Conservation (phyloP, 192 early-diverging fungal genomes). For the Entomortierella beljakovae region DNA sequence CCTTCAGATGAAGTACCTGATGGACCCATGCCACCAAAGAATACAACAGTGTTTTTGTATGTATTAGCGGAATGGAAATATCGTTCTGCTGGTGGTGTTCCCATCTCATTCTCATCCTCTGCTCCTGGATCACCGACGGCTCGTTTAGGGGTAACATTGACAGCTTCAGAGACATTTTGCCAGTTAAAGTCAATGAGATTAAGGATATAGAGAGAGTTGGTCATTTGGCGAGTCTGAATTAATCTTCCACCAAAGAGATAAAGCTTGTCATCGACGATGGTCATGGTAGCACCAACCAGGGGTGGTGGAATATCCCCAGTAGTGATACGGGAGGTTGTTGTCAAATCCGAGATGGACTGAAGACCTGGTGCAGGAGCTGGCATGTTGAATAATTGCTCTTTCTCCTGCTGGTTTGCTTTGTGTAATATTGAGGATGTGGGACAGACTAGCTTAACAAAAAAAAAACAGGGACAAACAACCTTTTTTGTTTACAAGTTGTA, state of each 20-base stretch:
- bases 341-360: slow-evolving; percentile 68
- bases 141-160: slow-evolving; percentile 28
- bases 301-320: slow-evolving; percentile 80
- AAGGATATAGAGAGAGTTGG: slow-evolving; percentile 76
- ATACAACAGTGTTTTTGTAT: slow-evolving; percentile 68
- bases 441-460: too few species aligned
- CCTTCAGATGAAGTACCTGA: slow-evolving; percentile 45
- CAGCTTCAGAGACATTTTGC: slow-evolving; percentile 61
- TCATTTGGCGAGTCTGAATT: slow-evolving; percentile 74
- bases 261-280: slow-evolving; percentile 66
- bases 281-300: slow-evolving; percentile 74
- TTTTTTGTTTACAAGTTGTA: too few species aligned
- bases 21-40: slow-evolving; percentile 84
- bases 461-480: too few species aligned
- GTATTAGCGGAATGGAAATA: slow-evolving; percentile 81
- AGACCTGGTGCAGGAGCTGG: slow-evolving; percentile 34
- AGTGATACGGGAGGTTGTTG: slow-evolving; percentile 56
- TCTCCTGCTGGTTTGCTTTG: not conserved
- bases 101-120: slow-evolving; percentile 48
- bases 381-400: slow-evolving; percentile 5
- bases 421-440: not conserved
- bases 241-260: slow-evolving; percentile 81
- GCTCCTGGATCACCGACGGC: slow-evolving; percentile 50
- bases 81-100: slow-evolving; percentile 58
- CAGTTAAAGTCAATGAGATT: slow-evolving; percentile 72